Evolutionary conservation across 345 rosid genomes (phyloP), one percentile per base, ranked within the genome.

Genomic region (Limnanthes douglasii): DNA sequence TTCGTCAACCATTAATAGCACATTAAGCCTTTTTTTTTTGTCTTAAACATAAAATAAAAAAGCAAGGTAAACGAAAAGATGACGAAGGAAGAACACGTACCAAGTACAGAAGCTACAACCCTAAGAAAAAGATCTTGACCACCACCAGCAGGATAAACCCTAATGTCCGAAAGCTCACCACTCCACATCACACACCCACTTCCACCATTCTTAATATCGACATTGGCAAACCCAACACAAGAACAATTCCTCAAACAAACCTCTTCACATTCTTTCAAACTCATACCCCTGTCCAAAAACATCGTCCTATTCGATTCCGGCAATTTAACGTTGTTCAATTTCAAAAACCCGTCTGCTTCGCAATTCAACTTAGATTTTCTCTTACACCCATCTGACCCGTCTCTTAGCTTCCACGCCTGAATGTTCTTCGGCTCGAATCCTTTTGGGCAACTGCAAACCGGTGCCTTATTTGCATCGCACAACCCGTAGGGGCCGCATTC

Each of bases 101-200:
- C 86, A 12, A 76, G 36, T 52, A 83, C 95, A 6, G 71, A 45
- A 54, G 95, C 90, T 4, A 86, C 75, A 71, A 83, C 57, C 60
- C 75, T 45, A 31, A 83, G 67, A 27, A 45, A 79, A 9, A 88
- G 75, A 64, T 73, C 75, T 26, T 79, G 93, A 17, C 97, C 97
- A 9, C 59, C 84, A 2, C 18, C 36, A 1, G 49, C 30, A n/a
- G n/a, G n/a, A 25, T 63, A 60, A 18, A 32, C 41, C 38, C 68
- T 44, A 8, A 44, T 31, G 45, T 75, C 75, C 21, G 51, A 19
- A 39, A 75, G 31, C 21, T 59, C 68, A 1, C 54, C 69, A 11
- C 30, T 53, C 85, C 85, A 75, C 8, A 41, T 45, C 27, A 71
- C 68, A 37, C 85, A 75, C 3, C 73, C 85, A 8, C 30, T 51